Percentiles rank a stretch among this genome's conserved stretches.
phyloP scores from a whole-genome alignment of 768 basidiomycete species.

The Mycena capillaripes region DNA sequence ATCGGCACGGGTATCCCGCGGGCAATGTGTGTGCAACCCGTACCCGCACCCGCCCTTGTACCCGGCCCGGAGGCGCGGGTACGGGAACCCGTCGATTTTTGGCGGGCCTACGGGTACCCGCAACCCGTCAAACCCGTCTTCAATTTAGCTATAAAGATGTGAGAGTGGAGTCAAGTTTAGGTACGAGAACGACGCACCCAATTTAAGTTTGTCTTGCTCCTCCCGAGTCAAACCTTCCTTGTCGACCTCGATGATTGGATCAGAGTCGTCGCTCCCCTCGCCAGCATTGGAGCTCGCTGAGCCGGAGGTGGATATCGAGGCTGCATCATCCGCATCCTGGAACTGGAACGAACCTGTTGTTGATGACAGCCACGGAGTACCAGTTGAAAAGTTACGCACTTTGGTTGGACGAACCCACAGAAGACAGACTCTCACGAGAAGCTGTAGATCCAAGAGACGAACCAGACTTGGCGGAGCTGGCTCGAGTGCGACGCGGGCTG shows the following conservation, averaged over 20 bases:
- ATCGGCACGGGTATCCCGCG: not conserved
- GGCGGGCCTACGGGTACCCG: constrained; percentile 1
- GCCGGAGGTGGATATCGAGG: too few species aligned
- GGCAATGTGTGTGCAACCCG: not conserved
- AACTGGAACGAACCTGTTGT: too few species aligned
- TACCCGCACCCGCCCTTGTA: not conserved
- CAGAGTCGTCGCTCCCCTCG: not conserved
- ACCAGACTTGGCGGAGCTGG: too few species aligned
- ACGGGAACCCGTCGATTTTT: not conserved
- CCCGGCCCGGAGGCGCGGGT: not conserved
- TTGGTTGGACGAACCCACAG: too few species aligned
- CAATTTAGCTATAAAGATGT: not conserved
- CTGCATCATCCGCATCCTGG: too few species aligned
- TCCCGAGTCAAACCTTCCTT: not conserved
- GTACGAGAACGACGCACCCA: not conserved
- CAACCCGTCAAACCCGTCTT: not conserved
- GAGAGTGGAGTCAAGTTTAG: not conserved
- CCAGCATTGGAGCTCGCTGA: not conserved
- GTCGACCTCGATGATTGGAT: not conserved
- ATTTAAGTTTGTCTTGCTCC: not conserved
- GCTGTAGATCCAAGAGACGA: too few species aligned
- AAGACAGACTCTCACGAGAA: too few species aligned
- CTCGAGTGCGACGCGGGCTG: too few species aligned
- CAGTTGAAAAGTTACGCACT: too few species aligned
- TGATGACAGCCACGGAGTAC: too few species aligned